Evolutionary conservation across 73 alveolate species (phyloP).

Genomic region (Stentor coeruleus): DNA sequence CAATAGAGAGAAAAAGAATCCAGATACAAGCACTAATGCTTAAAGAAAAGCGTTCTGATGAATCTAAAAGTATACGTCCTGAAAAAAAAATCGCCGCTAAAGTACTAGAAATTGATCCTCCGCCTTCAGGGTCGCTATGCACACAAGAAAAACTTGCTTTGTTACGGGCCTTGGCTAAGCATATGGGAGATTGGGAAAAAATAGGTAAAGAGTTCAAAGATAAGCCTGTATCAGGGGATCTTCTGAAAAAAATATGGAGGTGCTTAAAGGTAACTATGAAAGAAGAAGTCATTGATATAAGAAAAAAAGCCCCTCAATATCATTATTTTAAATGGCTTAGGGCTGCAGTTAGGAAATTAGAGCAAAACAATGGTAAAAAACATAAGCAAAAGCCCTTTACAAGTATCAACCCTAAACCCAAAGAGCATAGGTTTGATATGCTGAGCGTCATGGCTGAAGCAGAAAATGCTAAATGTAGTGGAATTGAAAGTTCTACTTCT

Average conservation of each 20-base stretch:
- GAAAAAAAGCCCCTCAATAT: background rate
- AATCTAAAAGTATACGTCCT: background rate
- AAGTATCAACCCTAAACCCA: background rate
- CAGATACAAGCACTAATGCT: background rate
- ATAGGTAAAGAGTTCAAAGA: background rate
- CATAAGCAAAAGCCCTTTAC: too few species aligned
- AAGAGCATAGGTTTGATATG: background rate
- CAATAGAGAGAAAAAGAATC: background rate
- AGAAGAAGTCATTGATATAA: background rate
- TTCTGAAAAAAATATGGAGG: constrained; percentile 5
- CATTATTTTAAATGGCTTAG: background rate
- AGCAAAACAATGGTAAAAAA: background rate
- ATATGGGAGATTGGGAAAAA: constrained; percentile 17
- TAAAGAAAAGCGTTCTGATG: background rate
- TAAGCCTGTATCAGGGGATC: background rate
- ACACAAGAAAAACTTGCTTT: background rate
- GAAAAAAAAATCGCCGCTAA: background rate
- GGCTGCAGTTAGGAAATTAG: background rate
- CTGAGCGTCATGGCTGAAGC: constrained; percentile 21
- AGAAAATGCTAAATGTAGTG: background rate
- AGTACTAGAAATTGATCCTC: background rate
- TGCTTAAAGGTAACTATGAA: background rate
- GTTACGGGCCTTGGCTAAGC: background rate
- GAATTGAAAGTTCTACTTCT: background rate
- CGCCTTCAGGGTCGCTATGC: background rate